Evolutionary conservation across 805 yeast species (phyloP).

Genomic region (Metschnikowia lunata): DNA sequence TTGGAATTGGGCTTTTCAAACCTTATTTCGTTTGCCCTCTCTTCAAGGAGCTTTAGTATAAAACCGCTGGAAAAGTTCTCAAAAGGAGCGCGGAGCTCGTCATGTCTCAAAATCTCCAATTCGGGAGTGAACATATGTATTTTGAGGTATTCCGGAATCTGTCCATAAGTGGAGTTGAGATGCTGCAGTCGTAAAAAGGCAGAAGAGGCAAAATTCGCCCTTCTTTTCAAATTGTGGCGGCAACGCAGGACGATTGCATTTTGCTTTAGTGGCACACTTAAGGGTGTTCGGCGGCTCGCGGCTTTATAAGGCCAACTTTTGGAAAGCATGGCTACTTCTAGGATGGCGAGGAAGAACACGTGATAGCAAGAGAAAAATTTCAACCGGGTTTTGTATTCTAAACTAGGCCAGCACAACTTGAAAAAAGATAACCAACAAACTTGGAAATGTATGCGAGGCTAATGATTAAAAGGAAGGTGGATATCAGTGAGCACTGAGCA

Average conservation of each 20-base stretch:
- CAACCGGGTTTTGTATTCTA: no score
- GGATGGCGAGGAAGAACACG: neutral
- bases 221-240: no score
- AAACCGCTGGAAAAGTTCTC: constrained; percentile 5
- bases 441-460: no score
- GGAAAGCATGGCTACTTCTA: neutral
- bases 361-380: neutral
- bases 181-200: neutral
- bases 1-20: constrained; percentile 5
- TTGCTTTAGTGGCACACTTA: neutral
- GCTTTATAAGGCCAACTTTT: no score
- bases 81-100: constrained; percentile 13
- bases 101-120: constrained; percentile 10
- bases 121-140: constrained; percentile 18
- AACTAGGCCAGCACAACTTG: no score
- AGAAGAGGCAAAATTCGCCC: neutral
- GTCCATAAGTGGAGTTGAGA: constrained; percentile 7
- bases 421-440: no score
- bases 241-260: no score
- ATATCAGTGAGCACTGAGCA: no score
- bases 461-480: no score
- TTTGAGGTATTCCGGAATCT: constrained; percentile 21
- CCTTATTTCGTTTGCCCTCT: constrained; percentile 11
- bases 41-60: constrained; percentile 9
- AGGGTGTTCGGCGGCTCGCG: neutral